Percentiles rank a stretch among this genome's conserved stretches.
These are phyloP conservation scores for Lotmaria passim DNA, from an alignment of 208 protist genomes.

Conservation along the genomic window DNA sequence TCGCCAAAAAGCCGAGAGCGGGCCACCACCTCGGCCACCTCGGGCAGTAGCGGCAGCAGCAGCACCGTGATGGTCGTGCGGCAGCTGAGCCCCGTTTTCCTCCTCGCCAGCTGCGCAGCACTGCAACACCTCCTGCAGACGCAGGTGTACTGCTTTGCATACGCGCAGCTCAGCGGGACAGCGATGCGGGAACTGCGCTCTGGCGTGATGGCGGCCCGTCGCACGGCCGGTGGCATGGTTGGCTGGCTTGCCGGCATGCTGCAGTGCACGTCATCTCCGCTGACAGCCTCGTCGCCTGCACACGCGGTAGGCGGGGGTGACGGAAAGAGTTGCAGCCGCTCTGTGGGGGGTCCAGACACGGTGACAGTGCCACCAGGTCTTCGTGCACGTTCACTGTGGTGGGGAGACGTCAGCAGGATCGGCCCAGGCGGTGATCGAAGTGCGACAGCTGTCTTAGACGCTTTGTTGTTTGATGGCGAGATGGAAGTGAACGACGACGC, in stretches of 20 bases:
- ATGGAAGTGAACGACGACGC: neutral
- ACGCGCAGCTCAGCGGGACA: conserved; percentile 20
- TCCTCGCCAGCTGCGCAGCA: conserved; percentile 24
- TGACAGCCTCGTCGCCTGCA: neutral
- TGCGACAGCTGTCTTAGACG: neutral
- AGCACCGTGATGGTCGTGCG: neutral
- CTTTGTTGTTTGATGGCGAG: neutral
- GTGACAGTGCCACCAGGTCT: neutral
- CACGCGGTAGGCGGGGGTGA: neutral
- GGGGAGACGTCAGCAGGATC: neutral
- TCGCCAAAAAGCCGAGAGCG: neutral
- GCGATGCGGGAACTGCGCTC: conserved; percentile 25
- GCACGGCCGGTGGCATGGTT: neutral
- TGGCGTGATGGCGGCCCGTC: conserved; percentile 12
- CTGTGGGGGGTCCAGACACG: too few species aligned
- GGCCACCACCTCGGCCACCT: neutral
- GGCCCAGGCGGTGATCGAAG: conserved; percentile 3
- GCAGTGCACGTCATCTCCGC: conserved; percentile 1
- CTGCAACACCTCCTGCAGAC: conserved; percentile 32
- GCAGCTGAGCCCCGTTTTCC: conserved; percentile 9
- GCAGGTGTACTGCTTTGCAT: conserved; percentile 16
- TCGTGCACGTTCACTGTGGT: conserved; percentile 26
- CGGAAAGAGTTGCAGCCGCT: too few species aligned
- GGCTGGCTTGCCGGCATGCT: conserved; percentile 23
- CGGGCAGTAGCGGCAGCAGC: neutral